Evolutionary conservation across 1,139 yeast species (phyloP).

Genomic region (Pichia terricola): DNA sequence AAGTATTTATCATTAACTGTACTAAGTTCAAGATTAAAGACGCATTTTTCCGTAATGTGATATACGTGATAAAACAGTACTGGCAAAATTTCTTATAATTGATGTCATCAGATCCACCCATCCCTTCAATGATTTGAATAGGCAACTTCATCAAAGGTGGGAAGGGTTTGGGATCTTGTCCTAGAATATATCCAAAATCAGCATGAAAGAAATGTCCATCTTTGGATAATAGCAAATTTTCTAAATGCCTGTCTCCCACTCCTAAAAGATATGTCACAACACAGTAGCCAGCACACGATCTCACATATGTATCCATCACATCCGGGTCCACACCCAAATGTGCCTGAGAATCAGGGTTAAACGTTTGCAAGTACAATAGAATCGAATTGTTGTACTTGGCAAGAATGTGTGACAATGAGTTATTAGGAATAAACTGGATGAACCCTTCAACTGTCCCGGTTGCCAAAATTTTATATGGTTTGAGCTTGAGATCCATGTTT

Average conservation of each 20-base stretch:
- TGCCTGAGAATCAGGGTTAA: slow-evolving; percentile 50
- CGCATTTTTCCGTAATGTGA: slow-evolving; percentile 81
- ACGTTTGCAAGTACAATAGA: slow-evolving; percentile 54
- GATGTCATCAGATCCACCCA: slow-evolving; percentile 86
- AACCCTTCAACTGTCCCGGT: slow-evolving; percentile 89
- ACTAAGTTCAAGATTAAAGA: slow-evolving; percentile 82
- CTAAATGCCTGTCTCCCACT: slow-evolving; percentile 95
- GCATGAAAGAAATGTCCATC: slow-evolving; percentile 80
- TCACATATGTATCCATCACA: slow-evolving; percentile 88
- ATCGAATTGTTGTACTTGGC: slow-evolving; percentile 67
- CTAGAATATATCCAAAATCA: slow-evolving; percentile 92
- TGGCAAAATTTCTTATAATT: slow-evolving; percentile 82
- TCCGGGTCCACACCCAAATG: slow-evolving; percentile 66
- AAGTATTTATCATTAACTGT: slow-evolving; percentile 89
- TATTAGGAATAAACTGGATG: slow-evolving; percentile 86
- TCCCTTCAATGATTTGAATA: slow-evolving; percentile 92
- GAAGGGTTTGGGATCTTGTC: slow-evolving; percentile 96
- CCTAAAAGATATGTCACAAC: slow-evolving; percentile 91
- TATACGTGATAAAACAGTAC: slow-evolving; percentile 91
- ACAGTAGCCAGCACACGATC: slow-evolving; percentile 96
- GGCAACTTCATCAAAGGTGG: slow-evolving; percentile 98
- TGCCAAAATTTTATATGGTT: slow-evolving; percentile 86
- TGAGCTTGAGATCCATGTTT: slow-evolving; percentile 76
- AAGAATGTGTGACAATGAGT: slow-evolving; percentile 75
- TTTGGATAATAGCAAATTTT: slow-evolving; percentile 58